phyloP scores from a whole-genome alignment of 768 basidiomycete genomes.

The Boletus barrowsii region DNA sequence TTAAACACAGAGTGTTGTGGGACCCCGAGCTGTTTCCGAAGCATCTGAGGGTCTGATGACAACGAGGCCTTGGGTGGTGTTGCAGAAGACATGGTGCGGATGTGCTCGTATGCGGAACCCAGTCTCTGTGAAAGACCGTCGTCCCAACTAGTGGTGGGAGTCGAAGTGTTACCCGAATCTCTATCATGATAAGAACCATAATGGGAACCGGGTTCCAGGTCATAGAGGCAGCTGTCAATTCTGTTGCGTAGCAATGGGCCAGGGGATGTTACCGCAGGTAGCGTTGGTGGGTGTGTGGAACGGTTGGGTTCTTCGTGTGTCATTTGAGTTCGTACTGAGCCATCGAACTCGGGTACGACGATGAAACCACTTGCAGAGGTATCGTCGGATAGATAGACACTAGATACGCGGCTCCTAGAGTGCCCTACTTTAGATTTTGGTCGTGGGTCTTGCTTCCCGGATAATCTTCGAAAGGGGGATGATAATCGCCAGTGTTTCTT shows the following conservation, averaged over 20 bases:
- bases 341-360: constrained; percentile 27
- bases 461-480: constrained; percentile 20
- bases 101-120: constrained; percentile 20
- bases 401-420: constrained; percentile 15
- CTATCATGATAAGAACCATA: neutral
- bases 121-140: constrained; percentile 24
- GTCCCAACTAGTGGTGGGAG: neutral
- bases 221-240: neutral
- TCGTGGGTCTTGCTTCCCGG: constrained; percentile 6
- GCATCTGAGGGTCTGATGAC: constrained; percentile 25
- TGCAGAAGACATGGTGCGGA: constrained; percentile 20
- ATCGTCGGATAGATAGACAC: constrained; percentile 21
- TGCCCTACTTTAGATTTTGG: neutral
- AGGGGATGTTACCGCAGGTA: neutral
- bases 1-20: constrained; percentile 32
- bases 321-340: neutral
- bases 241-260: neutral
- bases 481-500: constrained; percentile 26
- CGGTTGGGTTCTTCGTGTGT: neutral
- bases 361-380: constrained; percentile 14
- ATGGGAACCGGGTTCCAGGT: neutral
- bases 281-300: neutral
- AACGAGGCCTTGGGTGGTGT: constrained; percentile 8
- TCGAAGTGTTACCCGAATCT: neutral
- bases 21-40: constrained; percentile 29